phyloP scores from a whole-genome alignment of 2,329 filamentous ascomycete species.

The Dactylellina leptospora region DNA sequence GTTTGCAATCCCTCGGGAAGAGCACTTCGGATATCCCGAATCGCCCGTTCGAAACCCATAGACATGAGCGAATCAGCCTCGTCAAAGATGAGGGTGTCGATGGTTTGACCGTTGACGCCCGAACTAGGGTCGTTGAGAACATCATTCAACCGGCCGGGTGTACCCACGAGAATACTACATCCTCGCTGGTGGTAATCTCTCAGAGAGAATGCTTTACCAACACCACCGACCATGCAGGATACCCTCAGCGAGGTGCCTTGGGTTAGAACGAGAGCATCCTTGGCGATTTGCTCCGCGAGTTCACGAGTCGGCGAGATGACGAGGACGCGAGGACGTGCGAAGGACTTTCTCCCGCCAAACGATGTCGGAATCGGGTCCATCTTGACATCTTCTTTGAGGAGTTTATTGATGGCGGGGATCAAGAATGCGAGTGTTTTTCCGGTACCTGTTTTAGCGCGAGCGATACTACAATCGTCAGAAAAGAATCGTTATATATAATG shows the following conservation, averaged over 20 bases:
- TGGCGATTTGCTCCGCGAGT: conserved; percentile 80
- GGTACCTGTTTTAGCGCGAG: conserved; percentile 95
- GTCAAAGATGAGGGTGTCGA: conserved; percentile 70
- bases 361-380: conserved; percentile 59
- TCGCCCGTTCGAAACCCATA: conserved; percentile 72
- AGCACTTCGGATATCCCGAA: conserved; percentile 68
- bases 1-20: conserved; percentile 85
- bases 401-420: conserved; percentile 78
- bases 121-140: conserved; percentile 73
- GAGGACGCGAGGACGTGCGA: conserved; percentile 73
- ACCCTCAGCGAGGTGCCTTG: conserved; percentile 73
- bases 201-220: conserved; percentile 76
- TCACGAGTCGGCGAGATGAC: conserved; percentile 82
- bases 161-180: conserved; percentile 89
- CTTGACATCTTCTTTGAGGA: conserved; percentile 57
- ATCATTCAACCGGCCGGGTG: conserved; percentile 86
- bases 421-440: conserved; percentile 97
- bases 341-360: conserved; percentile 56
- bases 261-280: conserved; percentile 76
- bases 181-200: conserved; percentile 74
- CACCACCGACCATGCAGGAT: conserved; percentile 89
- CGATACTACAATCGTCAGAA: conserved; percentile 68
- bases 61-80: conserved; percentile 75
- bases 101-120: conserved; percentile 71
- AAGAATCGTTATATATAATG: conserved; percentile 14